Evolutionary conservation across 192 early-diverging fungal genomes (phyloP).

Genomic region (Funneliformis geosporum): DNA sequence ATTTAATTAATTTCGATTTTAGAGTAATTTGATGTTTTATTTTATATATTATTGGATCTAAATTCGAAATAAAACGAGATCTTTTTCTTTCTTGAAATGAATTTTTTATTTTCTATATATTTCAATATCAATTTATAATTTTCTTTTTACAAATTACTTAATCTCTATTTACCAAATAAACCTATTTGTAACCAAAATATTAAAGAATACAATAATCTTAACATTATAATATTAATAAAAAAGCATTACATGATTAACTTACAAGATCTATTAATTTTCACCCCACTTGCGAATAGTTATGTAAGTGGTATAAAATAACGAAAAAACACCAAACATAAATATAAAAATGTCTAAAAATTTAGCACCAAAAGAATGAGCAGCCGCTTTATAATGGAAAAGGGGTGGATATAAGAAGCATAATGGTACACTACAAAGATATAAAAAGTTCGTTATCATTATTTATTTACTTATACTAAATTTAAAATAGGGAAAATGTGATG

Average conservation of each 20-base stretch:
- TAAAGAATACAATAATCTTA: no score
- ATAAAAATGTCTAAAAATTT: conserved; percentile 52
- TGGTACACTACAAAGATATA: conserved; percentile 55
- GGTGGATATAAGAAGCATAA: conserved; percentile 76
- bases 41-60: no score
- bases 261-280: conserved; percentile 4
- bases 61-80: no score
- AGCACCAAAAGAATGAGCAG: conserved; percentile 38
- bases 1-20: no score
- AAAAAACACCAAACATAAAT: conserved; percentile 64
- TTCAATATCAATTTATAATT: no score
- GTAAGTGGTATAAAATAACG: conserved; percentile 63
- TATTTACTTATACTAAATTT: not conserved
- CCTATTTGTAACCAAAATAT: no score
- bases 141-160: no score
- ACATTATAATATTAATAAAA: no score
- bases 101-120: no score
- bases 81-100: no score
- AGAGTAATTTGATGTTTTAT: no score
- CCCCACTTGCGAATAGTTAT: conserved; percentile 62
- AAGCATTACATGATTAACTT: not conserved
- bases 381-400: conserved; percentile 66
- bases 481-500: not conserved
- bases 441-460: not conserved
- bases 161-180: no score